Conservation (phyloP, 208 protist genomes). For the Angomonas desouzai region DNA sequence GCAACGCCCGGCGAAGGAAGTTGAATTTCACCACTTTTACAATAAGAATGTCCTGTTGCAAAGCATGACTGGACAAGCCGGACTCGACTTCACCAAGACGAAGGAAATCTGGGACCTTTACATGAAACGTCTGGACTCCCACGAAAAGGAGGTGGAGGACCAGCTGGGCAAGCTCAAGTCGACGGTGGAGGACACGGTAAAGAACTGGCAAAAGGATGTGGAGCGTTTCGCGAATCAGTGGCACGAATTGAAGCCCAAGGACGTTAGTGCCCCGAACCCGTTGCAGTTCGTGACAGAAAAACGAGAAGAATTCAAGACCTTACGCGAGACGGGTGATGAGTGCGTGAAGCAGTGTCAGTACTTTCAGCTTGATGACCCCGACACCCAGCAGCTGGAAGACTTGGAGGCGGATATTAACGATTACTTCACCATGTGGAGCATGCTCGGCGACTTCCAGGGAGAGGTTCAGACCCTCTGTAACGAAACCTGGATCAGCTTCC, state of each 20-base stretch:
- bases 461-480: constrained; percentile 72
- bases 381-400: constrained; percentile 71
- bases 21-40: constrained; percentile 90
- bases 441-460: constrained; percentile 82
- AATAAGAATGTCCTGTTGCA: constrained; percentile 91
- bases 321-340: constrained; percentile 67
- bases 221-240: constrained; percentile 91
- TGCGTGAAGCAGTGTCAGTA: constrained; percentile 88
- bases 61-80: constrained; percentile 74
- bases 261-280: constrained; percentile 65
- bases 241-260: constrained; percentile 93
- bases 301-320: constrained; percentile 65
- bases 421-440: constrained; percentile 82
- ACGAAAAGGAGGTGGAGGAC: constrained; percentile 91
- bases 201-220: constrained; percentile 77
- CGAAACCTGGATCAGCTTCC: constrained; percentile 94
- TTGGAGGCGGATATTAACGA: constrained; percentile 82
- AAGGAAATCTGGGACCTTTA: constrained; percentile 72
- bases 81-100: constrained; percentile 67
- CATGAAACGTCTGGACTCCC: constrained; percentile 88
- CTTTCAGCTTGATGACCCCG: constrained; percentile 89
- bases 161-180: constrained; percentile 72
- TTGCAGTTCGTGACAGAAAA: constrained; percentile 81
- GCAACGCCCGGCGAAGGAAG: constrained; percentile 75
- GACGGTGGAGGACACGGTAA: constrained; percentile 62